These are phyloP conservation scores for Parmales sp. DNA, from an alignment of 108 stramenopile species.

Conservation along the genomic window DNA sequence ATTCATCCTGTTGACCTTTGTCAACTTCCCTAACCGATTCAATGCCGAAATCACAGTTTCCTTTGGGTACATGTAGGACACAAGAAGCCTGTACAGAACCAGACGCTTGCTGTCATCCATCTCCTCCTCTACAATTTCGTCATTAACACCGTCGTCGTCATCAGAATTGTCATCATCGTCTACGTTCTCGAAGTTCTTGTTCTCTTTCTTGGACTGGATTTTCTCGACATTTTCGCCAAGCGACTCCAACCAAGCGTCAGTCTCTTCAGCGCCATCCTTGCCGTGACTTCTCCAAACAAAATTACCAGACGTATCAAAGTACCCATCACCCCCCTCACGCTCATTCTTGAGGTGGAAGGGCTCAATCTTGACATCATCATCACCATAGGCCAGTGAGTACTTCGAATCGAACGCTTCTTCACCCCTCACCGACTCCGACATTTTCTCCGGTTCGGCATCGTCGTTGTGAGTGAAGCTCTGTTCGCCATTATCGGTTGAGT, in stretches of 20 bases:
- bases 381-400: not conserved
- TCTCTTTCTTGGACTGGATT: not conserved
- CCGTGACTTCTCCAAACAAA: not conserved
- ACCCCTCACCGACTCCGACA: too few species aligned
- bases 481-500: too few species aligned
- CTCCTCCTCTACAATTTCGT: not conserved
- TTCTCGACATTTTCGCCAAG: not conserved
- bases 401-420: not conserved
- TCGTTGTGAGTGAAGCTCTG: too few species aligned
- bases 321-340: not conserved
- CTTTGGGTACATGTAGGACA: not conserved
- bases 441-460: too few species aligned
- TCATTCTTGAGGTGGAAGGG: slow-evolving; percentile 6
- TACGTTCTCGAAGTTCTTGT: not conserved
- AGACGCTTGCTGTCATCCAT: not conserved
- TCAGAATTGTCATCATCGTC: not conserved
- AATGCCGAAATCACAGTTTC: not conserved
- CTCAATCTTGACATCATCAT: not conserved
- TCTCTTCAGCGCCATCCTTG: not conserved
- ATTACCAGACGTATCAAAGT: slow-evolving; percentile 2
- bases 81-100: not conserved
- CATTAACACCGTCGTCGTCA: not conserved
- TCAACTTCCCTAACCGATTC: not conserved
- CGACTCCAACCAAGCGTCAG: not conserved
- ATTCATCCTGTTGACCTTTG: not conserved